Evolutionary conservation across 495 filamentous ascomycete genomes (phyloP).

Genomic region (Neurospora intermedia): DNA sequence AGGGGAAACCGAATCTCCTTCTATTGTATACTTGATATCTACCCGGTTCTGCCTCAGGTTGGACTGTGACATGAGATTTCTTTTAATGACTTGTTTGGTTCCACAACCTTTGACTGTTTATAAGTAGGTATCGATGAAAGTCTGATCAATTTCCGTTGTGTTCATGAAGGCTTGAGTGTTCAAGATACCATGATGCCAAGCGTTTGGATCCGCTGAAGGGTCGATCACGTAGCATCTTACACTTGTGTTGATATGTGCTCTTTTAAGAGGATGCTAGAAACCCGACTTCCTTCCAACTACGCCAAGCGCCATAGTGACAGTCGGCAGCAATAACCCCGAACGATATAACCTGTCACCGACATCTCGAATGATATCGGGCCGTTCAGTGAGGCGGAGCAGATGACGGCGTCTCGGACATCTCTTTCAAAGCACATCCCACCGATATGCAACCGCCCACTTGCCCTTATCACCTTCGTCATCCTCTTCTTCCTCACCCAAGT

Average conservation of each 20-base stretch:
- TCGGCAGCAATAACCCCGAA: neutral
- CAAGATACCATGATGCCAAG: neutral
- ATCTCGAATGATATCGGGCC: neutral
- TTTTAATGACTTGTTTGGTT: neutral
- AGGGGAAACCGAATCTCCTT: neutral
- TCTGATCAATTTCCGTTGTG: neutral
- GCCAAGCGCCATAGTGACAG: neutral
- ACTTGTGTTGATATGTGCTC: neutral
- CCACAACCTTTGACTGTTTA: neutral
- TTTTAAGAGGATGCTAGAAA: neutral
- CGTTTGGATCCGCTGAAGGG: neutral
- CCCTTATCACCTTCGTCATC: conserved; percentile 1
- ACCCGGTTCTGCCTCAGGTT: neutral
- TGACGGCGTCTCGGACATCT: too few relatives aligned
- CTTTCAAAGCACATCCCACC: conserved; percentile 24
- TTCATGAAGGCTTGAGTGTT: neutral
- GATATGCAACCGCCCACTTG: conserved; percentile 34
- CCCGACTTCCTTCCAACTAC: neutral
- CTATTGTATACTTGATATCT: neutral
- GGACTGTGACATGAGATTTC: neutral
- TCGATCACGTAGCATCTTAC: neutral
- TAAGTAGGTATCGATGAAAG: neutral
- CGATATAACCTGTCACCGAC: neutral
- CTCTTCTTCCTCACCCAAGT: conserved; percentile 16
- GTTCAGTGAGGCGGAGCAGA: neutral